Evolutionary conservation across 768 basidiomycete genomes (phyloP), one percentile per base, ranked within the genome.

Genomic region (Hygrocybe punicea): DNA sequence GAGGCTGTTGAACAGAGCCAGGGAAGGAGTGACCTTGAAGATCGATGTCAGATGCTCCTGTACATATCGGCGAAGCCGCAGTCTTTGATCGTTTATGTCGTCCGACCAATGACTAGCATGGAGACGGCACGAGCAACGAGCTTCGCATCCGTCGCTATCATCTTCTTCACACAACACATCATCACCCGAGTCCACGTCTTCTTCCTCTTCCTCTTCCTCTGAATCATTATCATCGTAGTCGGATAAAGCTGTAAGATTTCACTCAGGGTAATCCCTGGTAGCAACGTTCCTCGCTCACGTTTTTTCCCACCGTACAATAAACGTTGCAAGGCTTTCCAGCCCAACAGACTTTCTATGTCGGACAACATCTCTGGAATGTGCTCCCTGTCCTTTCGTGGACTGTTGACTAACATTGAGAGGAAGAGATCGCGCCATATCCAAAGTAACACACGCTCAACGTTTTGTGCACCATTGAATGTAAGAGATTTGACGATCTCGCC

Each of bases 391-490:
- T 45, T 66, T 58, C 62, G 63, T 53, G 39, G 68, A 53, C 60
- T 75, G 66, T 57, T 69, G 0, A 78, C 76, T 7, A 83, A 75
- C 67, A 87, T 69, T 23, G 78, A 79, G 8, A 88, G 65, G 58
- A 87, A 81, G 17, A 87, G 73, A 58, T 88, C 87, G 6, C 86
- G 77, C 86, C 86, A 87, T 52, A 87, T 80, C 84, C 84, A 87
- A 16, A 85, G 62, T 13, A 78, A 49, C 35, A 76, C 68, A n/a
- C 62, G 60, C 16, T 76, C 70, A 24, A 80, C 65, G 24, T 73
- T 69, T 9, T 71, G 67, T 0, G 71, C 71, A 19, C 79, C 78
- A 13, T 60, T 66, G 45, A 79, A 62, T 4, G 62, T 53, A 57
- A 81, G 81, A 0, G 71, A 68, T 52, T 75, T 80, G 62, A 80